These are phyloP conservation scores for Aspergillus viridinutans DNA, from an alignment of 2,329 filamentous ascomycete genomes.

Conservation along the genomic window DNA sequence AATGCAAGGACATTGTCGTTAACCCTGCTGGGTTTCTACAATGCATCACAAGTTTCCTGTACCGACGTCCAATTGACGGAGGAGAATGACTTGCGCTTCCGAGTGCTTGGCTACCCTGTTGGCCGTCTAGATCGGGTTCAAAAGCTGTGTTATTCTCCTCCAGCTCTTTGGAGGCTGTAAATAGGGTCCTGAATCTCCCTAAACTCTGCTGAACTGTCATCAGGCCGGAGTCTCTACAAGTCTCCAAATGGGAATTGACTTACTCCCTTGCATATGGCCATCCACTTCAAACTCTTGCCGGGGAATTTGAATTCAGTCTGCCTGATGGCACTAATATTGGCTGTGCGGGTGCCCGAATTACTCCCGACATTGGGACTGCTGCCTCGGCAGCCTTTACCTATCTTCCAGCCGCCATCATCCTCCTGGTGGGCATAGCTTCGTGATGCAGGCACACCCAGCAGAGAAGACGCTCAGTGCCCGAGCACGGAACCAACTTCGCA, in stretches of 20 bases:
- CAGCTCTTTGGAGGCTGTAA: neutral
- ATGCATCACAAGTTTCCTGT: neutral
- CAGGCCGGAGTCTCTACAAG: neutral
- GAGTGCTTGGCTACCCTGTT: constrained; percentile 1
- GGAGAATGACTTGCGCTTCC: neutral
- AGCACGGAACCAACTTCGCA: neutral
- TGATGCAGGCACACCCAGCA: neutral
- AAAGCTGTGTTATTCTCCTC: neutral
- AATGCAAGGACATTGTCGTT: neutral
- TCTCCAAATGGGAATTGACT: neutral
- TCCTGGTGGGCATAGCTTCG: neutral
- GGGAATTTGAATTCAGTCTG: neutral
- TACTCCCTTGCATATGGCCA: constrained; percentile 3
- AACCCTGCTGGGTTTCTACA: constrained; percentile 1
- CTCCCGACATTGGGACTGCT: constrained; percentile 3
- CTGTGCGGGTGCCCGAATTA: constrained; percentile 3
- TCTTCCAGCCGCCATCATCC: neutral
- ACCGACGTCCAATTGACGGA: neutral
- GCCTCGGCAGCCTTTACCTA: neutral
- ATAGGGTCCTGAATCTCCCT: neutral
- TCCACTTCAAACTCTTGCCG: constrained; percentile 3
- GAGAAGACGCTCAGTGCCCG: neutral
- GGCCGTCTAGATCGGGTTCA: neutral
- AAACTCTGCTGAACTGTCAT: neutral
- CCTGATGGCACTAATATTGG: neutral